Evolutionary conservation across 768 basidiomycete genomes (phyloP), one percentile per base, ranked within the genome.

Genomic region (Aureoboletus auriporus): DNA sequence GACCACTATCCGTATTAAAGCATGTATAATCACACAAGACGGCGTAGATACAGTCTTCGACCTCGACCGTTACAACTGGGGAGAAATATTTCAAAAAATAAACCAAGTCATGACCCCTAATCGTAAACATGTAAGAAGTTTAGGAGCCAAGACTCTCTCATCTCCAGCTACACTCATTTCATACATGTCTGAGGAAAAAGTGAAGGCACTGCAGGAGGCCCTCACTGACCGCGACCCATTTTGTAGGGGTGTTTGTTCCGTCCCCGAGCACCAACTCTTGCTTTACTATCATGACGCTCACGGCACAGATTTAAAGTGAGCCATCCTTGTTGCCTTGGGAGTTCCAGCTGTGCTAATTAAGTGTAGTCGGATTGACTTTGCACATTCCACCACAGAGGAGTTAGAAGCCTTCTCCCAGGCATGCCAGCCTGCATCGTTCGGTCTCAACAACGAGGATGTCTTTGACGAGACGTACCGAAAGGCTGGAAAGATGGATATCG

Each of bases 401-500:
- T 42, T 49, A 6, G 51, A 62, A n/a, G 36, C 51, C 7, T 68
- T 77, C 7, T 49, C 63, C 0, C 42, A 54, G 0, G 68, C 69
- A 2, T 76, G 76, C 51, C 51, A 71, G 4, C 71, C 67, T 0
- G 74, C 74, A 3, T 66, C 70, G 0, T 77, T 76, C 43, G 75
- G 75, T 4, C 12, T 44, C 26, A 44, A 37, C 35, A 29, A 44
- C 26, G 16, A 17, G 20, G 35, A 28, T 6, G 27, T 17, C 14
- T 27, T 29, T 5, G 44, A 37, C n/a, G 27, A 37, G 35, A 17
- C 44, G 5, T 28, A 29, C 14, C 36, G 44, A 17, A 37, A 37
- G 35, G 35, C 43, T 12, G 43, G 34, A 12, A 36, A 28, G 26
- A 16, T 29, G 26, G 4, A 44, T n/a, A 11, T 8, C 10, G 26